These are phyloP conservation scores for Chytriomyces sp. DNA, from an alignment of 192 early-diverging fungal species.

Conservation along the genomic window DNA sequence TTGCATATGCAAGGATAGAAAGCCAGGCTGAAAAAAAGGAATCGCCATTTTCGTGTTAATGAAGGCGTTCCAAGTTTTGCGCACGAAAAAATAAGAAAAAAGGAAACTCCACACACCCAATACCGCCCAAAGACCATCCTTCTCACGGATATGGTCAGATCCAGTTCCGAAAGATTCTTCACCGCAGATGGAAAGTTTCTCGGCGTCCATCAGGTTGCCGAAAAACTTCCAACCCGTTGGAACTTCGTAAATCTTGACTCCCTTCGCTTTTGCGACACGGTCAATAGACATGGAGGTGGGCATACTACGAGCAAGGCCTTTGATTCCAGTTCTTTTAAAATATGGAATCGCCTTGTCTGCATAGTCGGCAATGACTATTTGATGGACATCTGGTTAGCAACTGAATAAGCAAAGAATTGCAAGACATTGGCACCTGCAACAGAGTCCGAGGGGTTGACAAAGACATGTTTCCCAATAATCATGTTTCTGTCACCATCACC, in stretches of 20 bases:
- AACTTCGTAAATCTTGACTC: conserved; percentile 80
- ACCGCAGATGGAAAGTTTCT: conserved; percentile 90
- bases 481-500: conserved; percentile 97
- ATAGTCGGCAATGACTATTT: conserved; percentile 83
- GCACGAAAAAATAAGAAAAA: not conserved
- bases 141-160: conserved; percentile 97
- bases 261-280: conserved; percentile 81
- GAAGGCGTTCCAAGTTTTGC: not conserved
- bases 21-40: conserved; percentile 76
- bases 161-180: conserved; percentile 99
- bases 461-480: conserved; percentile 92
- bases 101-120: conserved; percentile 57
- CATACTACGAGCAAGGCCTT: conserved; percentile 93
- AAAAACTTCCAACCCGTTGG: conserved; percentile 95
- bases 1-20: conserved; percentile 83
- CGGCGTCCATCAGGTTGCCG: conserved; percentile 98
- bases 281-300: conserved; percentile 94
- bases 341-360: conserved; percentile 87
- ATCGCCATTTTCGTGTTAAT: not conserved
- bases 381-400: not conserved
- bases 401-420: not conserved
- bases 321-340: conserved; percentile 81
- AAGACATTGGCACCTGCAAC: conserved; percentile 66
- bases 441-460: conserved; percentile 96
- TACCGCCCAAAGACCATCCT: conserved; percentile 98